Evolutionary conservation across 2,329 filamentous ascomycete genomes (phyloP).

Genomic region (Rutstroemia sp.): DNA sequence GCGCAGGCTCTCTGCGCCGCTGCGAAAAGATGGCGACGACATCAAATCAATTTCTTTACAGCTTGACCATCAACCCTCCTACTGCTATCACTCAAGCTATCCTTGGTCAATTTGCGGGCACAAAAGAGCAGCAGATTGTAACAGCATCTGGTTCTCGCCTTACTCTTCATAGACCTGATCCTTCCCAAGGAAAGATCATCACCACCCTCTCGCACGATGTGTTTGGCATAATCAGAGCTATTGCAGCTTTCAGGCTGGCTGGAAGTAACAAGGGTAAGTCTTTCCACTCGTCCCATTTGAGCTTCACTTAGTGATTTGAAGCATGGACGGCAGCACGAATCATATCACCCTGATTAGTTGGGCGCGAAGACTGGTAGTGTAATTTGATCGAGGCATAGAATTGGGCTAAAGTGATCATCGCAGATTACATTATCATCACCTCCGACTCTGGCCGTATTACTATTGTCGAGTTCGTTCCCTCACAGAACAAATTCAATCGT

Average conservation of each 20-base stretch:
- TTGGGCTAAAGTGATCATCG: slow-evolving; percentile 21
- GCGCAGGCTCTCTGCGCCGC: slow-evolving; percentile 25
- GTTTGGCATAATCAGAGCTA: slow-evolving; percentile 87
- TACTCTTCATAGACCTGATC: slow-evolving; percentile 78
- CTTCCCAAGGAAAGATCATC: slow-evolving; percentile 75
- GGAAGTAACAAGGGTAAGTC: slow-evolving; percentile 92
- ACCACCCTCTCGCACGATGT: slow-evolving; percentile 87
- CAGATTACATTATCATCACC: slow-evolving; percentile 93
- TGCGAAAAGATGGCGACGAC: slow-evolving; percentile 75
- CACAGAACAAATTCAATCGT: slow-evolving; percentile 79
- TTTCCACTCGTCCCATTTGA: slow-evolving; percentile 34
- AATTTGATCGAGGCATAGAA: slow-evolving; percentile 12
- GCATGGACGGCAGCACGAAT: slow-evolving; percentile 46
- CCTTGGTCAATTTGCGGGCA: slow-evolving; percentile 90
- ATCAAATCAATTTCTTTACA: slow-evolving; percentile 98
- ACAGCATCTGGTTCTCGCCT: slow-evolving; percentile 87
- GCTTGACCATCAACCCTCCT: slow-evolving; percentile 87
- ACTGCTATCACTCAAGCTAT: slow-evolving; percentile 86
- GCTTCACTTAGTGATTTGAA: slow-evolving; percentile 67
- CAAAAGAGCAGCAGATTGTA: slow-evolving; percentile 95
- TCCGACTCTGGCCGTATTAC: slow-evolving; percentile 94
- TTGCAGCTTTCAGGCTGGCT: slow-evolving; percentile 84
- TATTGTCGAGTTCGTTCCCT: slow-evolving; percentile 83
- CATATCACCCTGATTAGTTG: slow-evolving; percentile 26
- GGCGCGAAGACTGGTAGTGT: slow-evolving; percentile 13